Evolutionary conservation across 2,329 filamentous ascomycete species (phyloP).

Genomic region (Diaporthe batatas): DNA sequence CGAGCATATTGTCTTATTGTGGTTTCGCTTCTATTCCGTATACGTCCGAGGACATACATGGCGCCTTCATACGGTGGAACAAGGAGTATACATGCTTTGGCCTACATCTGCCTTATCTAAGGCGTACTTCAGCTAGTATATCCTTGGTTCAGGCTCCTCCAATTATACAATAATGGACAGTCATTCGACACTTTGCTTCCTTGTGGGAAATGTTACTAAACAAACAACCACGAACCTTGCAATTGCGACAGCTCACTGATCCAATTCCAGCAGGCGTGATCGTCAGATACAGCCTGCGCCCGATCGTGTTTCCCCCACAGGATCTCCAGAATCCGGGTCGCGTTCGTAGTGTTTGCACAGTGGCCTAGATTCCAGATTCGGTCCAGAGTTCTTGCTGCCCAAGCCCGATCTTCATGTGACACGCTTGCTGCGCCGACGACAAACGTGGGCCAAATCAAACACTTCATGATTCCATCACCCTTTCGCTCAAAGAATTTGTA

Average conservation of each 20-base stretch:
- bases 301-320: background rate
- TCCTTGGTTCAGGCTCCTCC: background rate
- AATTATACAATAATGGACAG: no score
- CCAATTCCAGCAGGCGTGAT: background rate
- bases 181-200: no score
- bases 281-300: background rate
- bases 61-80: no score
- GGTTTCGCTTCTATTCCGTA: no score
- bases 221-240: constrained; percentile 9
- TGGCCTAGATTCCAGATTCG: constrained; percentile 8
- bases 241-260: constrained; percentile 5
- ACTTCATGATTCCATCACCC: background rate
- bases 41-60: no score
- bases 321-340: background rate
- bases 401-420: background rate
- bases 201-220: background rate
- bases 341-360: constrained; percentile 1
- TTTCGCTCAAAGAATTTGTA: background rate
- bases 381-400: background rate
- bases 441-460: constrained; percentile 19
- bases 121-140: background rate
- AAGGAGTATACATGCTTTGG: no score
- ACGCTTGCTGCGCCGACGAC: constrained; percentile 1
- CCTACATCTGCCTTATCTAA: no score
- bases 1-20: no score